Conservation (phyloP, 305 asterid species). For the Plantago lanceolata region DNA sequence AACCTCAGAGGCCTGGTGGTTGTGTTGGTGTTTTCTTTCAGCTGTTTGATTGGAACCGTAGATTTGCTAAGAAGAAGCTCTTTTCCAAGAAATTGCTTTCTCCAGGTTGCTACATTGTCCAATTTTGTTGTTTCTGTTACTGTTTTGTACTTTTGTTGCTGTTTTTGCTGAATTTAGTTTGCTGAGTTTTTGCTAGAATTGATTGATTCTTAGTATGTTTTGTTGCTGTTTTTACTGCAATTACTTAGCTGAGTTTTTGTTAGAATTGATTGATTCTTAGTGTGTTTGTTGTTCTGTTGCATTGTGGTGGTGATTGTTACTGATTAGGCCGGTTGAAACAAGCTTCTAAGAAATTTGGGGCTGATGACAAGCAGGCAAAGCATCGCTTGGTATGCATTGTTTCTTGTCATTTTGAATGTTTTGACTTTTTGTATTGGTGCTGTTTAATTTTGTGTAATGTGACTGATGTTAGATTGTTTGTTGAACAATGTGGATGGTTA, state of each 20-base stretch:
- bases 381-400: conserved; percentile 62
- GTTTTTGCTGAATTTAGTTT: neutral
- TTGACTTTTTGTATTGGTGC: neutral
- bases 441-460: neutral
- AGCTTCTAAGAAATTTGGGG: conserved; percentile 67
- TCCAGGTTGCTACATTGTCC: conserved; percentile 44
- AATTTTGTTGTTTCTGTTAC: too few species aligned
- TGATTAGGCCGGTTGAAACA: conserved; percentile 60
- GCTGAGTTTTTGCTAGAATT: too few species aligned
- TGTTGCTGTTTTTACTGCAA: neutral
- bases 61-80: conserved; percentile 72
- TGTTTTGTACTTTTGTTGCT: conserved; percentile 6
- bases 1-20: conserved; percentile 68
- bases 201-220: neutral
- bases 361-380: conserved; percentile 82
- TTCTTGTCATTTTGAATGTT: neutral
- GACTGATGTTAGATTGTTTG: conserved; percentile 12
- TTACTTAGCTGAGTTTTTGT: neutral
- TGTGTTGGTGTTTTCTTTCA: conserved; percentile 88
- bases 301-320: too few species aligned
- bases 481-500: conserved; percentile 20
- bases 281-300: conserved; percentile 22
- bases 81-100: conserved; percentile 81
- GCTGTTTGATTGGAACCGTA: conserved; percentile 92
- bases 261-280: conserved; percentile 15